Base-by-base conservation (phyloP, 768 basidiomycete genomes). In the Tulasnella calospora region DNA sequence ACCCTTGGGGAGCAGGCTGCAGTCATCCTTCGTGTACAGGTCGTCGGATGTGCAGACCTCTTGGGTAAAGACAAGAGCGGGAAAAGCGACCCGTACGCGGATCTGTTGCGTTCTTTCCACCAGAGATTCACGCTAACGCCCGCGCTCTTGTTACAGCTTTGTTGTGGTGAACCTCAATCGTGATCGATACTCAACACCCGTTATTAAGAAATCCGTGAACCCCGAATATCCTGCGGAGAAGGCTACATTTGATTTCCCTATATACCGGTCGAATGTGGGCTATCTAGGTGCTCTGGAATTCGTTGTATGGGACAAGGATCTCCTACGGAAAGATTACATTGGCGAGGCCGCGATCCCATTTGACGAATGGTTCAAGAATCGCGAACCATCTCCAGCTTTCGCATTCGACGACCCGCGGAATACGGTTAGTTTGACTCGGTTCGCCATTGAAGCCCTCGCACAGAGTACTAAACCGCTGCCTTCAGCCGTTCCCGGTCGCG, bases 281-380 rank as follows among this genome's bases (percentile, higher is more conserved):
- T 86, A 87, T 69, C 87, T 94, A 6, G 92, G 92, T 44, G 90
- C 88, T 1, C 81, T 98, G 61, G 96, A 98, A 84, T 86, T 95
- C 44, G 91, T 98, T 17, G 88, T 96, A 0, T 99, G 97, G 96
- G 96, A 96, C 84, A 95, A 92, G 86, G 96, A 98, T 84, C 83
- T 86, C 41, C 86, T 94, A 81, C 89, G 88, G 82, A 98, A 96
- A 85, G 97, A 98, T 69, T 99, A 98, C 83, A 88, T 99, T 21
- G 98, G 98, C 21, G 97, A 99, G 84, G 88, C 89, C 6, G 89
- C 91, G 0, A 80, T 98, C 9, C 89, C 90, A 0, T 83, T 97
- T n/a, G 91, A 91, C 27, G 90, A 93, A 44, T 97, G 95, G 94
- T 98, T 96, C 81, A 86, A 80, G 55, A 86, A 82, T 78, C 85